These are phyloP conservation scores for Leccinum aurantiacum DNA, from an alignment of 768 basidiomycete species.

Conservation along the genomic window DNA sequence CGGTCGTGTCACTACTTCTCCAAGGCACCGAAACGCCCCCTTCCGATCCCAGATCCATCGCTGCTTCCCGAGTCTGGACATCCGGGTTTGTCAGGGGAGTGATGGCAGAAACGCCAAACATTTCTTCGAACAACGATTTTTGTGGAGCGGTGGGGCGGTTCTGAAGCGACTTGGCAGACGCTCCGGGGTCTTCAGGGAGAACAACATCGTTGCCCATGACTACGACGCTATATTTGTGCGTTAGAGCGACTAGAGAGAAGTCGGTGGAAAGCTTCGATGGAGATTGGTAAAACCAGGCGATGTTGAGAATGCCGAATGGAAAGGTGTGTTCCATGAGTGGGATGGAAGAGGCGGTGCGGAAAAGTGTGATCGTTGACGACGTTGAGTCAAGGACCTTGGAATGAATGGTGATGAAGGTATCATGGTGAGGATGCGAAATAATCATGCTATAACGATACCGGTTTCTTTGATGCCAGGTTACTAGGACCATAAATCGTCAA, in stretches of 20 bases:
- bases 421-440: conserved; percentile 55
- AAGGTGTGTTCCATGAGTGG: conserved; percentile 46
- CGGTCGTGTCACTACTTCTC: conserved; percentile 43
- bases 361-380: conserved; percentile 47
- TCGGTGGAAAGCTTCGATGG: conserved; percentile 35
- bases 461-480: conserved; percentile 55
- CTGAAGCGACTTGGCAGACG: conserved; percentile 40
- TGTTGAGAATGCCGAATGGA: conserved; percentile 63
- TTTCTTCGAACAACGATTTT: conserved; percentile 82
- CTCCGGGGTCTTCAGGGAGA: conserved; percentile 42
- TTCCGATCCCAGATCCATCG: conserved; percentile 13
- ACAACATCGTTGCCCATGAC: conserved; percentile 62
- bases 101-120: conserved; percentile 82
- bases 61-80: conserved; percentile 18
- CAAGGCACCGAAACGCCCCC: conserved; percentile 28
- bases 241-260: conserved; percentile 70
- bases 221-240: conserved; percentile 61
- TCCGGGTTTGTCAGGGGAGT: conserved; percentile 27
- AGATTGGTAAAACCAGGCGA: conserved; percentile 37
- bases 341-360: conserved; percentile 44
- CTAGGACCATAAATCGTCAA: conserved; percentile 37
- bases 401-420: conserved; percentile 61
- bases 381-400: conserved; percentile 29
- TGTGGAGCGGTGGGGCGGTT: conserved; percentile 32
- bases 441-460: conserved; percentile 41